A percentile compares a stretch with the other conserved stretches of the same genome.
Conservation (phyloP, 208 protist genomes). For the Leishmania tarentolae region DNA sequence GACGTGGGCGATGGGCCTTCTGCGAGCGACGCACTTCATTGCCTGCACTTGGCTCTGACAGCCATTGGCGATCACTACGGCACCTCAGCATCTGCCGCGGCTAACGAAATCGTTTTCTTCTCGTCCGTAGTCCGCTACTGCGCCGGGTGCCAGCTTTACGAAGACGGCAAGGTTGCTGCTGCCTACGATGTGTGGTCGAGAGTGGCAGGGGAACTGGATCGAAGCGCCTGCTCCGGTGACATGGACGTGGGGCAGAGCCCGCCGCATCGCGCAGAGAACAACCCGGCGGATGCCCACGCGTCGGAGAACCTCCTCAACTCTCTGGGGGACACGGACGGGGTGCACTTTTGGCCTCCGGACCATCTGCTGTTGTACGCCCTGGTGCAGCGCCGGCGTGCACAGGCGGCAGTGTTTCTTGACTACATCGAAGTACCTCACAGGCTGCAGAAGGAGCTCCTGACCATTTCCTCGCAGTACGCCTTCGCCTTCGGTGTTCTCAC, state of each 20-base stretch:
- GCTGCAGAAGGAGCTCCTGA: conserved; percentile 34
- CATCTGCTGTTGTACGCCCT: conserved; percentile 66
- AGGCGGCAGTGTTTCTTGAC: conserved; percentile 62
- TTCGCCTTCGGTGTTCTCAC: conserved; percentile 74
- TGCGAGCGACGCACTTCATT: conserved; percentile 20
- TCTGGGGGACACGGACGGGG: background rate
- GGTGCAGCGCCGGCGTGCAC: conserved; percentile 58
- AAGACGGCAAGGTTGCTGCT: conserved; percentile 53
- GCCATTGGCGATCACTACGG: conserved; percentile 54
- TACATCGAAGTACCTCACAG: conserved; percentile 32
- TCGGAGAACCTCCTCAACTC: background rate
- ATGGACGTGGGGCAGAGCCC: background rate
- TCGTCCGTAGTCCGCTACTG: conserved; percentile 48
- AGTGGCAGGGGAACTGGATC: conserved; percentile 32
- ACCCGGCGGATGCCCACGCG: background rate
- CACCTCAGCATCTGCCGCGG: conserved; percentile 12
- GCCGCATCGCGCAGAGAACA: background rate
- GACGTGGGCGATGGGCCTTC: background rate
- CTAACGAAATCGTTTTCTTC: conserved; percentile 59
- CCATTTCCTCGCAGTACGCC: conserved; percentile 42
- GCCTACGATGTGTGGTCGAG: conserved; percentile 64
- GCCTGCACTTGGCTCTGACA: conserved; percentile 36
- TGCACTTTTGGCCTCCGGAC: conserved; percentile 67
- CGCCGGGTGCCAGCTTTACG: conserved; percentile 39
- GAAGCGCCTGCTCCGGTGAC: conserved; percentile 4